phyloP scores from a whole-genome alignment of 2,329 filamentous ascomycete genomes.

The Xylaria sp. region DNA sequence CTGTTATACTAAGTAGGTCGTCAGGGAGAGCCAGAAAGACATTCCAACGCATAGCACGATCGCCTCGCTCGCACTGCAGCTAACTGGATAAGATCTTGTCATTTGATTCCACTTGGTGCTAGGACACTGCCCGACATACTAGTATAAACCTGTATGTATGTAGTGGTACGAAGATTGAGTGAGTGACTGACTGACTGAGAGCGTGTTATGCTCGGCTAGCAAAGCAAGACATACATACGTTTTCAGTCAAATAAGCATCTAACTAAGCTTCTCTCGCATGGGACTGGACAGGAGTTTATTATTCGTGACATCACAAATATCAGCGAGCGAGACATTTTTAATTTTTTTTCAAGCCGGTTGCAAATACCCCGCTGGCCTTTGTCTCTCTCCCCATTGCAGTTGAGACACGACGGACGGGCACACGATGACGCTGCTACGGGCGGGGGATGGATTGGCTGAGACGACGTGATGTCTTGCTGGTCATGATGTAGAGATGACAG shows the following conservation, averaged over 20 bases:
- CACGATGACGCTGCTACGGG: slow-evolving; percentile 24
- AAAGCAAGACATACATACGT: slow-evolving; percentile 24
- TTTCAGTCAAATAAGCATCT: neutral
- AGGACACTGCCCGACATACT: slow-evolving; percentile 3
- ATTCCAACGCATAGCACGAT: slow-evolving; percentile 24
- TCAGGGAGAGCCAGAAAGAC: slow-evolving; percentile 1
- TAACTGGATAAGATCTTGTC: slow-evolving; percentile 3
- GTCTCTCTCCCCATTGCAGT: neutral
- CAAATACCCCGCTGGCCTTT: neutral
- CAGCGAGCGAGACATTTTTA: neutral
- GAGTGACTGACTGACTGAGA: too few species aligned
- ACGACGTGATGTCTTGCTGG: neutral
- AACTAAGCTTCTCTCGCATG: slow-evolving; percentile 17
- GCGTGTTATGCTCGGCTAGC: slow-evolving; percentile 15
- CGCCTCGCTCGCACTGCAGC: slow-evolving; percentile 9
- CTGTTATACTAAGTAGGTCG: neutral
- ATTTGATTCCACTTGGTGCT: slow-evolving; percentile 11
- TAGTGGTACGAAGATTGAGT: too few species aligned
- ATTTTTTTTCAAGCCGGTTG: neutral
- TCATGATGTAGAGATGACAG: slow-evolving; percentile 20
- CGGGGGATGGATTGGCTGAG: slow-evolving; percentile 2
- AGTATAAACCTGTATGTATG: neutral
- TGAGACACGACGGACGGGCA: slow-evolving; percentile 20
- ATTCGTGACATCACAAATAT: slow-evolving; percentile 28
- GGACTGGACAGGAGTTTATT: slow-evolving; percentile 32